These are phyloP conservation scores for Trichopus zeylanicus DNA, from an alignment of 116 monocot genomes.

Conservation along the genomic window DNA sequence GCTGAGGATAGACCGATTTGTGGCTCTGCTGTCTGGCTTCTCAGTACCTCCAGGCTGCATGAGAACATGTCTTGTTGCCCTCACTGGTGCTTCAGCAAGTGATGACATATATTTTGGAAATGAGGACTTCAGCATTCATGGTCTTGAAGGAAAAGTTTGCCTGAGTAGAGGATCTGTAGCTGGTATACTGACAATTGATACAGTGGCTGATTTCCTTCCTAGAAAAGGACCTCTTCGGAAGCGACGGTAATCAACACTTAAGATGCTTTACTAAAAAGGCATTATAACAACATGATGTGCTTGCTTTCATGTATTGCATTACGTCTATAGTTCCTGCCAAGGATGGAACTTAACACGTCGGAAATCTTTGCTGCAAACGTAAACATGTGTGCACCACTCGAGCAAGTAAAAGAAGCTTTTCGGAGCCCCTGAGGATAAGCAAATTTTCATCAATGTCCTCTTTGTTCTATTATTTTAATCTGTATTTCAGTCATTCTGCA, in stretches of 20 bases:
- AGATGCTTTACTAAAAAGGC: background rate
- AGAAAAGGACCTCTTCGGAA: conserved; percentile 67
- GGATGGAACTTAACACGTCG: too few species aligned
- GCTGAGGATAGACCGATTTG: conserved; percentile 58
- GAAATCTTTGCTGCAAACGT: too few species aligned
- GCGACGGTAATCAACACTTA: conserved; percentile 43
- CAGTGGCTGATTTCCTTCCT: conserved; percentile 82
- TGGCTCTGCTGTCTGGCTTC: conserved; percentile 57
- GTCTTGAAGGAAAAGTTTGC: conserved; percentile 44
- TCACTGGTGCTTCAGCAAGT: conserved; percentile 15
- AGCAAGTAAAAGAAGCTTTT: too few species aligned
- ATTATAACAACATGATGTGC: too few species aligned
- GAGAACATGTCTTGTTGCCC: conserved; percentile 75
- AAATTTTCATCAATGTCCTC: too few species aligned
- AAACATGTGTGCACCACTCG: too few species aligned
- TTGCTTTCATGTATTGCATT: too few species aligned
- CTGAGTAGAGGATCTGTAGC: conserved; percentile 40
- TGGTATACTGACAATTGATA: conserved; percentile 83
- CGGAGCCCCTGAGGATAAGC: too few species aligned
- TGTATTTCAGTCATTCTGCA: too few species aligned
- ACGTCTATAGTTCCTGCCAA: too few species aligned
- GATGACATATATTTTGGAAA: conserved; percentile 33
- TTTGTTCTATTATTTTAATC: too few species aligned
- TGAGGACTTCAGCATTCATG: conserved; percentile 37
- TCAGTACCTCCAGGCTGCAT: conserved; percentile 68